Conservation (phyloP, 345 rosid species). For the rapeseed (Brassica napus) region Da-Ae NC_063442.1:42761501-42762000, state of each 20-base stretch:
- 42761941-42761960: not conserved
- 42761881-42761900: not conserved
- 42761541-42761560: slow-evolving; percentile 53
- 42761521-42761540: slow-evolving; percentile 15
- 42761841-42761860: slow-evolving; percentile 12
- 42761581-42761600: slow-evolving; percentile 89
- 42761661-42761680: slow-evolving; percentile 93
- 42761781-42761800: slow-evolving; percentile 72
- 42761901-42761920: slow-evolving; percentile 13
- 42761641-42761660: slow-evolving; percentile 82
- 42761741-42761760: slow-evolving; percentile 61
- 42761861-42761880: too few relatives aligned
- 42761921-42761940: slow-evolving; percentile 12
- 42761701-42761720: slow-evolving; percentile 70
- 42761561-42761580: slow-evolving; percentile 92
- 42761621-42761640: slow-evolving; percentile 63
- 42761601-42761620: slow-evolving; percentile 53
- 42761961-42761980: slow-evolving; percentile 8
- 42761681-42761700: slow-evolving; percentile 87
- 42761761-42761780: slow-evolving; percentile 63
- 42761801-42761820: slow-evolving; percentile 75
- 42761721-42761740: slow-evolving; percentile 68
- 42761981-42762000: not conserved
- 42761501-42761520: slow-evolving; percentile 10
- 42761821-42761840: slow-evolving; percentile 38